Conservation (phyloP, 1,284 basidiomycete genomes). For the Pyrrhoderma lamaoense region DNA sequence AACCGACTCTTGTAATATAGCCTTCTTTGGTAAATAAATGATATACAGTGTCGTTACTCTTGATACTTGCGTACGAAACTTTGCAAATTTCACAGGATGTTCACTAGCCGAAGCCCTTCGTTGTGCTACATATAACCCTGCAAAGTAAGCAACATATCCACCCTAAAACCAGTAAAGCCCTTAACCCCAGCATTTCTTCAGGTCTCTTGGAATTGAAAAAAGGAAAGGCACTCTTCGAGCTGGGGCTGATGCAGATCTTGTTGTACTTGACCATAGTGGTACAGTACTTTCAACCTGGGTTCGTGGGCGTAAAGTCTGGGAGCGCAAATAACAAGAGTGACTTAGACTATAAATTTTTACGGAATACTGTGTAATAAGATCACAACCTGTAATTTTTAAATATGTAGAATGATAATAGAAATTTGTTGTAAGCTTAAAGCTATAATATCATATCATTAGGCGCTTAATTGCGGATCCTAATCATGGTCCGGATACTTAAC, state of each 20-base stretch:
- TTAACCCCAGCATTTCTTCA: slow-evolving; percentile 22
- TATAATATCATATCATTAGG: too few species aligned
- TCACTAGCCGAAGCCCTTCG: slow-evolving; percentile 77
- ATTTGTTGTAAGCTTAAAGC: too few species aligned
- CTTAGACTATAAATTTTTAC: too few species aligned
- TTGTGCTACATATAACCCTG: slow-evolving; percentile 80
- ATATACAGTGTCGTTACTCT: slow-evolving; percentile 67
- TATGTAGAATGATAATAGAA: too few species aligned
- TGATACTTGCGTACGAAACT: slow-evolving; percentile 80
- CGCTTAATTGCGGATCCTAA: too few species aligned
- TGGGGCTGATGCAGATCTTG: slow-evolving; percentile 80
- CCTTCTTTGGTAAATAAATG: background rate
- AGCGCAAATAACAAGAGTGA: too few species aligned
- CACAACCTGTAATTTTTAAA: too few species aligned
- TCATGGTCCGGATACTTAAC: too few species aligned
- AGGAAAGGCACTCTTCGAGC: slow-evolving; percentile 73
- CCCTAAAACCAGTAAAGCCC: background rate
- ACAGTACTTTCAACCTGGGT: slow-evolving; percentile 76
- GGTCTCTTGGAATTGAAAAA: slow-evolving; percentile 71
- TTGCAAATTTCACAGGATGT: slow-evolving; percentile 74
- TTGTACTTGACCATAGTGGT: slow-evolving; percentile 65
- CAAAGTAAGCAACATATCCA: slow-evolving; percentile 40
- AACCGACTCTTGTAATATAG: background rate
- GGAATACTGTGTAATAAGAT: too few species aligned
- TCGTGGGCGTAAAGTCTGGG: slow-evolving; percentile 66